Conservation (phyloP, 805 yeast genomes). For the Candida glaebosa region DNA sequence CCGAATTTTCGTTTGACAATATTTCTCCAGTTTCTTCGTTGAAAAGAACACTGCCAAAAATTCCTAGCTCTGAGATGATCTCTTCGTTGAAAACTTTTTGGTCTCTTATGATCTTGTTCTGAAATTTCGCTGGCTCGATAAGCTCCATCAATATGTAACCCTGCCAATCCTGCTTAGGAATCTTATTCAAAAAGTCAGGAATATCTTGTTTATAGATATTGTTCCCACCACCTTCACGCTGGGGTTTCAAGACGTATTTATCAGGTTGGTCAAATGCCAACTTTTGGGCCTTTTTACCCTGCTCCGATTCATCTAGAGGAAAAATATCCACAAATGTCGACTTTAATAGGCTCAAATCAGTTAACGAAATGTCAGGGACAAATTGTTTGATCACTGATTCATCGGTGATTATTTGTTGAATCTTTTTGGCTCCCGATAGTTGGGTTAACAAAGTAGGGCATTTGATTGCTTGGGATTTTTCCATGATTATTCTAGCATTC, state of each 20-base stretch:
- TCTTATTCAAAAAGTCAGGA: constrained; percentile 59
- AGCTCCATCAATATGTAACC: constrained; percentile 93
- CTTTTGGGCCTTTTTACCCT: constrained; percentile 59
- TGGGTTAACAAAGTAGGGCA: constrained; percentile 91
- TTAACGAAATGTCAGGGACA: constrained; percentile 27
- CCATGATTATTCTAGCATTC: constrained; percentile 72
- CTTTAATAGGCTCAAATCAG: constrained; percentile 31
- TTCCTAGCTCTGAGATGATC: constrained; percentile 85
- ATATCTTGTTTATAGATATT: constrained; percentile 86
- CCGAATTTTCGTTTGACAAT: constrained; percentile 64
- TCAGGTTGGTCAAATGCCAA: constrained; percentile 68
- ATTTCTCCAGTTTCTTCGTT: constrained; percentile 59
- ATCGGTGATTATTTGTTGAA: constrained; percentile 83
- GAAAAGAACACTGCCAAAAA: constrained; percentile 81
- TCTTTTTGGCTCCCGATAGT: constrained; percentile 87
- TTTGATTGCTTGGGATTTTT: constrained; percentile 75
- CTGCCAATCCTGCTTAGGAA: constrained; percentile 75
- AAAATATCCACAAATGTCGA: constrained; percentile 81
- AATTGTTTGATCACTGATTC: constrained; percentile 46
- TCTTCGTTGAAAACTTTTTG: constrained; percentile 64
- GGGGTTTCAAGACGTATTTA: constrained; percentile 87
- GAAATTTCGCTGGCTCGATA: constrained; percentile 69
- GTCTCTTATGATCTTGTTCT: constrained; percentile 69
- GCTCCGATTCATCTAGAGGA: constrained; percentile 72
- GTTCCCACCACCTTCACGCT: constrained; percentile 98